Evolutionary conservation across 2,329 filamentous ascomycete species (phyloP).

Genomic region (Keithomyces neogunnii): DNA sequence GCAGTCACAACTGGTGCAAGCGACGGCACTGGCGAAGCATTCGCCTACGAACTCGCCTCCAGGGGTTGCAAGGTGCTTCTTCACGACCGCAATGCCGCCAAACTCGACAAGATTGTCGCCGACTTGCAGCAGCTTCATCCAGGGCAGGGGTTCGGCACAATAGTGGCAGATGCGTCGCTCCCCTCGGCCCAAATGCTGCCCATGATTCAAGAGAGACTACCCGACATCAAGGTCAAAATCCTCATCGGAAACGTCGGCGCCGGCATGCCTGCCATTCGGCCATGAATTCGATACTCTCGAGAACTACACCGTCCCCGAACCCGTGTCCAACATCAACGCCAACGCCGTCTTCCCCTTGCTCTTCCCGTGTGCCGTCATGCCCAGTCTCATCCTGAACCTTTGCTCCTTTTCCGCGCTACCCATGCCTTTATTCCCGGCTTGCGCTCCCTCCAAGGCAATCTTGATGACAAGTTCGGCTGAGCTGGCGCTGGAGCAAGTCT

Average conservation of each 20-base stretch:
- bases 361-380: not conserved
- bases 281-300: conserved; percentile 6
- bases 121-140: conserved; percentile 14
- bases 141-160: conserved; percentile 16
- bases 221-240: conserved; percentile 11
- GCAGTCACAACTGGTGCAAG: conserved; percentile 26
- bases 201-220: conserved; percentile 2
- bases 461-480: not conserved
- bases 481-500: not conserved
- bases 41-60: conserved; percentile 21
- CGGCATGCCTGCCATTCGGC: not conserved
- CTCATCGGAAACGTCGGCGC: conserved; percentile 14
- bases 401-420: not conserved
- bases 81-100: conserved; percentile 21
- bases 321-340: conserved; percentile 10
- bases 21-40: conserved; percentile 24
- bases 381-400: not conserved
- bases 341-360: not conserved
- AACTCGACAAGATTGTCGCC: conserved; percentile 18
- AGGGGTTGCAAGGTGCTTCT: conserved; percentile 27
- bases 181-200: conserved; percentile 2
- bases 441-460: not conserved
- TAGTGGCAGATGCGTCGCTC: conserved; percentile 20
- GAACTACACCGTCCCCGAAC: conserved; percentile 14
- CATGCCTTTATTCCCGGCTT: not conserved